phyloP scores from a whole-genome alignment of 768 basidiomycete species.

The Cyclocybe aegerita region DNA sequence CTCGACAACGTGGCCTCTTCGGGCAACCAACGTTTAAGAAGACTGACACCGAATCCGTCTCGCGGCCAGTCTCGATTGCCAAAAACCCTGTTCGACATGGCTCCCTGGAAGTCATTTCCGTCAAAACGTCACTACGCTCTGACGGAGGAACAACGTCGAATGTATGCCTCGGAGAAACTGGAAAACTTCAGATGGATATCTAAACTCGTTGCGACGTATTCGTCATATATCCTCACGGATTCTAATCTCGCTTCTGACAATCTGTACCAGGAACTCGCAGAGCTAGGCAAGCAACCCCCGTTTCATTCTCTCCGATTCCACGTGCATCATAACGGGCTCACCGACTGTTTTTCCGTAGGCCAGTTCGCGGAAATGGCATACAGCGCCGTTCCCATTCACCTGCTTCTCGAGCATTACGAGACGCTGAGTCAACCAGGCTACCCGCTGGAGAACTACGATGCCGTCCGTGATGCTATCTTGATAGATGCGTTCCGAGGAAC shows the following conservation, averaged over 20 bases:
- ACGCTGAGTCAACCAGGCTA: conserved; percentile 39
- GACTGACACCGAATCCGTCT: no score
- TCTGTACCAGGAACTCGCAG: conserved; percentile 39
- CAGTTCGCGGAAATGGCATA: conserved; percentile 59
- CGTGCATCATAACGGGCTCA: not conserved
- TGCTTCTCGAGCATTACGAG: conserved; percentile 40
- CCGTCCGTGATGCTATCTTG: conserved; percentile 31
- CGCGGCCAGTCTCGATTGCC: no score
- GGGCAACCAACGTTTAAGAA: no score
- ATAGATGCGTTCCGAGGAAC: conserved; percentile 40
- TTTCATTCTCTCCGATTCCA: not conserved
- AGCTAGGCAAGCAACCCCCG: conserved; percentile 33
- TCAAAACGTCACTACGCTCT: conserved; percentile 13
- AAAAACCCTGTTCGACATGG: not conserved
- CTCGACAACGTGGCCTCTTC: no score
- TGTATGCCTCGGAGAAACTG: conserved; percentile 53
- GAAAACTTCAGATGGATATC: conserved; percentile 58
- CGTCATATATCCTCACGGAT: conserved; percentile 39
- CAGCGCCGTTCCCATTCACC: conserved; percentile 38
- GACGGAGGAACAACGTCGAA: conserved; percentile 41
- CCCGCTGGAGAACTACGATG: conserved; percentile 50
- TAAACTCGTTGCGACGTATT: conserved; percentile 45
- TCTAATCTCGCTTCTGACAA: conserved; percentile 37
- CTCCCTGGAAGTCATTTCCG: conserved; percentile 2
- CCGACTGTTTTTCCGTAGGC: conserved; percentile 25